Base-by-base conservation (phyloP, 768 basidiomycete genomes). In the Omphalotus guepiniiformis region DNA sequence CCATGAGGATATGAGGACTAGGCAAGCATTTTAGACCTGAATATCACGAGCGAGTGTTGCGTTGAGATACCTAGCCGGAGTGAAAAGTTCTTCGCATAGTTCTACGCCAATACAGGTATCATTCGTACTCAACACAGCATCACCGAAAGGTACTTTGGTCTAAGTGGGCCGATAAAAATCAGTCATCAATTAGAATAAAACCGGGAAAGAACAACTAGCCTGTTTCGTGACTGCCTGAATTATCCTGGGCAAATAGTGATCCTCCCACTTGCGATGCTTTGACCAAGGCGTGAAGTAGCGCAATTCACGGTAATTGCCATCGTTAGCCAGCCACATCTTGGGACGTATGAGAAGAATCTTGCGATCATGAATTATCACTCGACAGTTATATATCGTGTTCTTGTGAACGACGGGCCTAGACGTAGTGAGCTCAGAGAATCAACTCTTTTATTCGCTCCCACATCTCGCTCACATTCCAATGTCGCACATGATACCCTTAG, bases 241-340 rank as follows among this genome's bases (percentile, higher is more conserved):
- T 47, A 95, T 90, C 44, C 89, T 75, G 0, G 96, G 96, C 5
- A 99, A 73, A 56, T 83, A 91, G 59, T 94, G 91, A 40, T 96
- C 91, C 63, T 98, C 96, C 67, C 81, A 85, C 61, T 93, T 78
- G 25, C 84, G 78, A 60, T 89, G 88, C 61, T 93, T 95, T 60
- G 72, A 69, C 95, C 96, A 99, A 0, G 96, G 93, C 2, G 95
- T 93, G 58, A 99, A 99, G 63, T 92, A 90, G 12, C 88, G 70
- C 58, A 87, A 70, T 62, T 85, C 83, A 22, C 96, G 87, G 64
- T 99, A 99, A 61, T 98, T 98, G 3, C 96, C 96, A 58, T 96
- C 93, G 60, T 98, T 98, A 1, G 96, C 96, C 37, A 99, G 74
- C 96, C 96, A 99, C 94, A 99, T 94, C 72, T 98, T 99, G 0